Conservation (phyloP, 495 filamentous ascomycete species). For the Elasticomyces elasticus region DNA sequence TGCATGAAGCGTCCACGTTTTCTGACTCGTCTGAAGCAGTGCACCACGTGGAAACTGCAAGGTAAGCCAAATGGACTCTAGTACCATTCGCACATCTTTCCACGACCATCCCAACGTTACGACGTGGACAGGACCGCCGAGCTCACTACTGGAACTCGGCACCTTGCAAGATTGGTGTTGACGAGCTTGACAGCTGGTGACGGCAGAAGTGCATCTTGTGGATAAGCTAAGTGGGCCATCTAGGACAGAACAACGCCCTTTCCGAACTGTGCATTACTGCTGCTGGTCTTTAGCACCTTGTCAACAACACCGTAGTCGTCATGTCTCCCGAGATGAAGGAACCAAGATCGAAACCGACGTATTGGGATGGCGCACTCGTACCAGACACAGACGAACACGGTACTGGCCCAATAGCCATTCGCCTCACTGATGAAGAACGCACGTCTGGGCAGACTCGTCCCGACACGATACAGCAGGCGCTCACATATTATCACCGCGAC, state of each 20-base stretch:
- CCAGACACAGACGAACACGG: slow-evolving; percentile 6
- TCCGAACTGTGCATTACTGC: background rate
- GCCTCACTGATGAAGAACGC: slow-evolving; percentile 8
- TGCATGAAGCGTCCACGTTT: no score
- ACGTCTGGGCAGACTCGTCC: background rate
- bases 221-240: background rate
- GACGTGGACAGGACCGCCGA: no score
- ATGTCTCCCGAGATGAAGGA: background rate
- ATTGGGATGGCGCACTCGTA: slow-evolving; percentile 5
- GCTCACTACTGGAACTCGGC: no score
- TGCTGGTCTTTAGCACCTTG: background rate
- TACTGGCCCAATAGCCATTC: slow-evolving; percentile 6
- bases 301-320: background rate
- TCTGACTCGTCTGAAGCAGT: no score
- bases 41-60: no score
- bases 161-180: background rate
- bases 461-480: slow-evolving; percentile 7
- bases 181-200: background rate
- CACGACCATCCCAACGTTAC: no score
- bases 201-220: background rate
- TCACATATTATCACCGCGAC: slow-evolving; percentile 15
- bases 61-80: no score
- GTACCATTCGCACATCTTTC: no score
- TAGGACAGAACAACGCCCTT: background rate
- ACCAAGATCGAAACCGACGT: background rate